Conservation (phyloP, 2,329 filamentous ascomycete species). For the Xylaria polymorpha region DNA sequence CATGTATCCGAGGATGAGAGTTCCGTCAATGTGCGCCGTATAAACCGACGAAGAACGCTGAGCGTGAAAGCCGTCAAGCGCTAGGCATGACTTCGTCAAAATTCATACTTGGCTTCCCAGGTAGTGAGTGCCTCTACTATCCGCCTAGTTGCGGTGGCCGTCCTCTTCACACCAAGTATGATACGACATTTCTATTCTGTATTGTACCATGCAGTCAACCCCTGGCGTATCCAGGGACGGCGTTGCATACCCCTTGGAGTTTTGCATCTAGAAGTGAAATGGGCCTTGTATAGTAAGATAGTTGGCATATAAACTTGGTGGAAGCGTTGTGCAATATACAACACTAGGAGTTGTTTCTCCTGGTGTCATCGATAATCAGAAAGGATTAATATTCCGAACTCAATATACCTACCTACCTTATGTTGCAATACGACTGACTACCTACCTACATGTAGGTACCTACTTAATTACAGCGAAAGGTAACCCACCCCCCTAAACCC, state of each 20-base stretch:
- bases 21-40: conserved; percentile 36
- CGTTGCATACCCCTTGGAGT: conserved; percentile 25
- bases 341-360: background rate
- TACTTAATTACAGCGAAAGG: background rate
- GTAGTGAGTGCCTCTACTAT: background rate
- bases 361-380: background rate
- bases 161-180: conserved; percentile 2
- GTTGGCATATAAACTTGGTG: conserved; percentile 8
- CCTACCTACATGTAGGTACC: too few species aligned
- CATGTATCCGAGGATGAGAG: conserved; percentile 35
- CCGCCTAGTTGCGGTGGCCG: background rate
- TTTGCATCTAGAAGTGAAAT: conserved; percentile 5
- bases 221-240: conserved; percentile 15
- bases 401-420: too few species aligned
- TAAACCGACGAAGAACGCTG: conserved; percentile 40
- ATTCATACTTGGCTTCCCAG: background rate
- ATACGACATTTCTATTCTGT: conserved; percentile 3
- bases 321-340: background rate
- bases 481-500: too few species aligned
- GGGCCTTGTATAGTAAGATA: conserved; percentile 18
- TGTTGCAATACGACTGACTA: background rate
- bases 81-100: conserved; percentile 13
- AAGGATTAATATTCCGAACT: background rate
- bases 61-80: conserved; percentile 38
- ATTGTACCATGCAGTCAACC: conserved; percentile 20